Evolutionary conservation across 2,329 filamentous ascomycete species (phyloP).

Genomic region (Penicillium freii): DNA sequence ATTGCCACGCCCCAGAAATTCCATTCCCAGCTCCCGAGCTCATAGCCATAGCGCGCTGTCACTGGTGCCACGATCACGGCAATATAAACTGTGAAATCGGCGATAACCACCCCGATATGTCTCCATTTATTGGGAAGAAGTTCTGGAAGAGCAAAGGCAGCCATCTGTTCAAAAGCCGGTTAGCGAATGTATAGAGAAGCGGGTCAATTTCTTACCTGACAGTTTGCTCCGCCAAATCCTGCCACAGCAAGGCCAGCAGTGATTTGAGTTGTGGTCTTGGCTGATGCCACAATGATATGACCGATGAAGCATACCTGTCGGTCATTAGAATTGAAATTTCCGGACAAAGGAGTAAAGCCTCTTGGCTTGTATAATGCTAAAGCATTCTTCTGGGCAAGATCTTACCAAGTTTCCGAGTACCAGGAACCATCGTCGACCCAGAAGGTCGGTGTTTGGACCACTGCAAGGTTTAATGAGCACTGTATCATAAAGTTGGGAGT

Average conservation of each 20-base stretch:
- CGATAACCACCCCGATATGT: conserved; percentile 46
- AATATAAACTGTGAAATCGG: conserved; percentile 45
- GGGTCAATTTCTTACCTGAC: conserved; percentile 32
- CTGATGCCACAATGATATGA: conserved; percentile 40
- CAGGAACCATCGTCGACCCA: conserved; percentile 50
- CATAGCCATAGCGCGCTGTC: conserved; percentile 44
- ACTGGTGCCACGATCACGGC: conserved; percentile 50
- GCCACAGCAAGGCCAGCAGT: conserved; percentile 44
- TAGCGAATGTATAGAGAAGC: too few relatives aligned
- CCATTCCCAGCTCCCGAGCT: conserved; percentile 44
- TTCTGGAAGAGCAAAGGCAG: conserved; percentile 49
- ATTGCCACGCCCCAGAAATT: conserved; percentile 49
- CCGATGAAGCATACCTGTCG: conserved; percentile 36
- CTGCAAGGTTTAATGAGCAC: conserved; percentile 9
- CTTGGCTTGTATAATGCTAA: too few relatives aligned
- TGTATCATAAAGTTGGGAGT: not conserved
- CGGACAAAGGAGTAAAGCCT: too few relatives aligned
- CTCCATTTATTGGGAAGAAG: conserved; percentile 52
- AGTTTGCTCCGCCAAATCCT: conserved; percentile 48
- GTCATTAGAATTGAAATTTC: too few relatives aligned
- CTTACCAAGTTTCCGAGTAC: conserved; percentile 42
- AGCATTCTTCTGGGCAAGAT: not conserved
- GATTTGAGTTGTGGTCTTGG: conserved; percentile 41
- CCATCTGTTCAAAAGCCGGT: conserved; percentile 20
- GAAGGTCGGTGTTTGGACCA: conserved; percentile 49